These are phyloP conservation scores for Volvariella surrecta DNA, from an alignment of 1,284 basidiomycete species.

Conservation along the genomic window DNA sequence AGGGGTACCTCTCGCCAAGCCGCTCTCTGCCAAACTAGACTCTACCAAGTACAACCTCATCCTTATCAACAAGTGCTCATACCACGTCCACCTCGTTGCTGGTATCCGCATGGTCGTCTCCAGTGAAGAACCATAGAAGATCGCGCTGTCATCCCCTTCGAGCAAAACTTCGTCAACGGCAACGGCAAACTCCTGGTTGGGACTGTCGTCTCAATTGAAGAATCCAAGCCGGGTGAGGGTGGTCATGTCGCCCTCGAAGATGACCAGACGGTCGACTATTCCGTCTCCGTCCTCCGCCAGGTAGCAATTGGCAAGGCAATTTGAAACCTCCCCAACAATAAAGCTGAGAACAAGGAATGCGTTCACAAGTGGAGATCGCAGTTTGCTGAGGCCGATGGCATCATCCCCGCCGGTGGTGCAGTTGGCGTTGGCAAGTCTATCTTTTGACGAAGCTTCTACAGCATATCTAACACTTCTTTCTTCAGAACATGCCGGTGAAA, in stretches of 20 bases:
- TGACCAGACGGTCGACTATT: slow-evolving; percentile 42
- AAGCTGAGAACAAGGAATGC: slow-evolving; percentile 23
- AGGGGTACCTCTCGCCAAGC: slow-evolving; percentile 23
- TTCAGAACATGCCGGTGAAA: slow-evolving; percentile 50
- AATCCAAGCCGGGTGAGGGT: slow-evolving; percentile 22
- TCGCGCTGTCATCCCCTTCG: slow-evolving; percentile 30
- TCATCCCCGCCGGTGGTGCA: slow-evolving; percentile 54
- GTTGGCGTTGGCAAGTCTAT: slow-evolving; percentile 44
- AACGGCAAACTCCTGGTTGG: slow-evolving; percentile 39
- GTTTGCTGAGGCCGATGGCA: slow-evolving; percentile 37
- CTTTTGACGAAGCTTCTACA: background rate
- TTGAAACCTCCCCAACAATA: slow-evolving; percentile 34
- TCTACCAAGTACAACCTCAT: slow-evolving; percentile 25
- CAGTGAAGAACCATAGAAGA: slow-evolving; percentile 25
- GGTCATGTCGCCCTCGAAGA: slow-evolving; percentile 37
- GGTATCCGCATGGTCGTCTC: slow-evolving; percentile 31
- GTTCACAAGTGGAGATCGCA: slow-evolving; percentile 34
- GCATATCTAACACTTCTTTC: slow-evolving; percentile 2
- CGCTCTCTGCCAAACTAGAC: slow-evolving; percentile 30
- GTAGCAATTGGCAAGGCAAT: slow-evolving; percentile 44
- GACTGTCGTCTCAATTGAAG: slow-evolving; percentile 29
- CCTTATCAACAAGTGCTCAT: slow-evolving; percentile 31
- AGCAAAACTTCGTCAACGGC: slow-evolving; percentile 34
- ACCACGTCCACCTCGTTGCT: slow-evolving; percentile 26
- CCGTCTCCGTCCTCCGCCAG: slow-evolving; percentile 51